Conservation (phyloP, 129 eudicot genomes). For the Chrysanthemum makinoi region DNA sequence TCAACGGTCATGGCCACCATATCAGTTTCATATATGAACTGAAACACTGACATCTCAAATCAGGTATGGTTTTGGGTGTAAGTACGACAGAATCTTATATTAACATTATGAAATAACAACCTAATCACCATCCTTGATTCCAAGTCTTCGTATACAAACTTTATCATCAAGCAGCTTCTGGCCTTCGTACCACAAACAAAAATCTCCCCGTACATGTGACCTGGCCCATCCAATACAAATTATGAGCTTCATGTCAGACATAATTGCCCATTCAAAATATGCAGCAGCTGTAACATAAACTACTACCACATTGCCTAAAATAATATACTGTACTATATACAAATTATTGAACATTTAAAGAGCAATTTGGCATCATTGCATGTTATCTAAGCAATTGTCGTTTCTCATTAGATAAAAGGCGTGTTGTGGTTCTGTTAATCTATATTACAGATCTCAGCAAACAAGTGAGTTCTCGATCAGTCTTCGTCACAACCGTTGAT, state of each 20-base stretch:
- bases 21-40: not conserved
- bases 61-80: too few relatives aligned
- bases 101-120: conserved; percentile 17
- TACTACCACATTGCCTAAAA: too few relatives aligned
- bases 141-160: conserved; percentile 41
- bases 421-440: not conserved
- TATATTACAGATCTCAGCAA: conserved; percentile 1
- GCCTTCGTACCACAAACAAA: conserved; percentile 51
- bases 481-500: not conserved
- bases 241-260: conserved; percentile 1
- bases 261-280: not conserved
- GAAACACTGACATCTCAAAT: too few relatives aligned
- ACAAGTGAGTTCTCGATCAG: conserved; percentile 11
- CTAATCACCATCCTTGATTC: conserved; percentile 67
- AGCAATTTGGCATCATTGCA: conserved; percentile 1
- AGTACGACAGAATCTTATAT: too few relatives aligned
- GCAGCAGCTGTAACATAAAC: not conserved
- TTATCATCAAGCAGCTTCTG: conserved; percentile 43
- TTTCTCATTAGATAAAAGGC: conserved; percentile 2
- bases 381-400: not conserved
- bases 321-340: too few relatives aligned
- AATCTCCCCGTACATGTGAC: conserved; percentile 62
- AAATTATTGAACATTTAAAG: too few relatives aligned
- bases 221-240: conserved; percentile 19
- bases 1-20: not conserved